Base-by-base conservation (phyloP, 2,329 filamentous ascomycete genomes). In the Pyrenophora teres region DNA sequence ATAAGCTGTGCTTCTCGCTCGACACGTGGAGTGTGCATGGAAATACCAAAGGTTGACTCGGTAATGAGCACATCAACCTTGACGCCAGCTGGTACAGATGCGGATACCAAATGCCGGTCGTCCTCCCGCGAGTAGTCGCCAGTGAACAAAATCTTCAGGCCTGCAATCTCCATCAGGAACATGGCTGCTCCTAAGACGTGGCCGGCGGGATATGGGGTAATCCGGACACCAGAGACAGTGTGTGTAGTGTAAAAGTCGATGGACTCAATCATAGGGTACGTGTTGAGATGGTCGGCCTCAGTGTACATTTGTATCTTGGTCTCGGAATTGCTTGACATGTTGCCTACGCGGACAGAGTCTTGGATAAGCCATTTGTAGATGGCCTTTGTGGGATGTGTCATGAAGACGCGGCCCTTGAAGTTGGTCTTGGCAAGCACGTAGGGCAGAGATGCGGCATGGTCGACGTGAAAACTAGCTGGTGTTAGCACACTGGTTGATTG, bases 311-410 rank as follows among this genome's bases (percentile, higher is more conserved):
- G 81, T 19, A 83, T 83, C 59, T 83, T 80, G 57, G 84, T 83
- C 64, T 86, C 83, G 2, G 83, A 83, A 5, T 82, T 84, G 42
- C 82, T 84, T 2, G 81, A 80, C 27, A 69, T 90, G 81, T 80
- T 94, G 82, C 67, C 88, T 25, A 99, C 92, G 52, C 94, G 87
- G 38, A 99, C 90, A 62, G 92, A 96, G 76, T 99, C 94, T 74
- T 96, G 92, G 57, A 97, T 97, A 44, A 97, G 85, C 93, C 94
- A 97, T 77, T 97, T 97, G 83, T 99, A 99, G 72, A 99, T 99
- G 65, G 94, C 94, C 75, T 99, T 97, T 40, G 94, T 99, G 1
- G 94, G 92, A 79, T 99, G 94, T 44, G 94, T 99, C 93, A 97
- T 99, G 79, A 97, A 97, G 55, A 97, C 93, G 18, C 92, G 87